Evolutionary conservation across 1,139 yeast genomes (phyloP).

Genomic region (Nakaseomyces uthaithaninus): DNA sequence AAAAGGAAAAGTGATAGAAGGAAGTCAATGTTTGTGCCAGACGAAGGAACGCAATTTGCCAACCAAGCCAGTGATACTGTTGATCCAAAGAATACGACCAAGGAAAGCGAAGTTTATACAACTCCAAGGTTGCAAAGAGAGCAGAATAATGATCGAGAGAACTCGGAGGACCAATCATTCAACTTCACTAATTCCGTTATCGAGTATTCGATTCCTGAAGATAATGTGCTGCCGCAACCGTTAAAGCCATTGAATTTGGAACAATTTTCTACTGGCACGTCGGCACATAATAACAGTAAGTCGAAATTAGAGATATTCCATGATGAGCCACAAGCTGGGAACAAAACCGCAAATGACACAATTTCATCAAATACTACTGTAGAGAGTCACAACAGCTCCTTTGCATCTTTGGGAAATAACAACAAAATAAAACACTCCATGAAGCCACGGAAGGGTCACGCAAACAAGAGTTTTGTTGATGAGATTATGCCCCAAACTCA

Average conservation of each 20-base stretch:
- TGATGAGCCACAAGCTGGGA: background rate
- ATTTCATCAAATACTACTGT: background rate
- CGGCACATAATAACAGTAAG: background rate
- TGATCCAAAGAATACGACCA: conserved; percentile 7
- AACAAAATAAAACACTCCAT: conserved; percentile 28
- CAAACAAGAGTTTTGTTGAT: conserved; percentile 29
- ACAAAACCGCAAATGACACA: background rate
- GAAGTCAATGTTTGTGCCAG: conserved; percentile 34
- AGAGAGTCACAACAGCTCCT: background rate
- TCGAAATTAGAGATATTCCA: background rate
- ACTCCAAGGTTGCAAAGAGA: background rate
- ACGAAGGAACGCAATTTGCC: background rate
- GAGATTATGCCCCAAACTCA: conserved; percentile 35
- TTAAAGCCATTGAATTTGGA: conserved; percentile 18
- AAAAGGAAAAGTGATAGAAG: conserved; percentile 35
- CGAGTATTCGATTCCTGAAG: conserved; percentile 32
- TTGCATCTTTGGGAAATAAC: conserved; percentile 14
- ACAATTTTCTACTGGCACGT: conserved; percentile 17
- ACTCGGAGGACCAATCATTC: conserved; percentile 17
- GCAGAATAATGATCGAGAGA: conserved; percentile 8
- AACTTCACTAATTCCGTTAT: conserved; percentile 27
- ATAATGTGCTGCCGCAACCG: conserved; percentile 11
- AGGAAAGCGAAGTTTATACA: conserved; percentile 1
- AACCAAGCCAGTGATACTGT: conserved; percentile 14
- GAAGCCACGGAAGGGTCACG: conserved; percentile 29